Evolutionary conservation across 768 basidiomycete genomes (phyloP).

Genomic region (Trametes punicea): DNA sequence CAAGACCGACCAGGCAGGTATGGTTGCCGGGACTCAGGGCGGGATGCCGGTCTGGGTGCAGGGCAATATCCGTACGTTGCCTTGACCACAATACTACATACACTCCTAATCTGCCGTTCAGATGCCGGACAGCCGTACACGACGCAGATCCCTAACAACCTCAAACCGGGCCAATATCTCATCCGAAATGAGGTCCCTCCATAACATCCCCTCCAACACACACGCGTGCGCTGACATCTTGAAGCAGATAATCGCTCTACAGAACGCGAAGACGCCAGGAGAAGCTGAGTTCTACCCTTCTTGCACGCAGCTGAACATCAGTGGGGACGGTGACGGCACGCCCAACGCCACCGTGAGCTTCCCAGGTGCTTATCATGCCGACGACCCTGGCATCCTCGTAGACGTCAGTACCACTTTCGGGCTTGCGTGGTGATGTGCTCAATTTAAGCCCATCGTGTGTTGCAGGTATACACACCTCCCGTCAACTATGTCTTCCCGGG

Average conservation of each 20-base stretch:
- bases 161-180: constrained; percentile 69
- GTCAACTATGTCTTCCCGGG: constrained; percentile 20
- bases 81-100: background rate
- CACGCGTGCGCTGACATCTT: background rate
- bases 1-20: constrained; percentile 37
- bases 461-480: background rate
- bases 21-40: constrained; percentile 17
- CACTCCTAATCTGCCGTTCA: background rate
- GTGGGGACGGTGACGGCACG: constrained; percentile 49
- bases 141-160: constrained; percentile 25
- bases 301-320: constrained; percentile 53
- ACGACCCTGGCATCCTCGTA: constrained; percentile 66
- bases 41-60: background rate
- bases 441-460: too few species aligned
- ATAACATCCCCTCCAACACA: background rate
- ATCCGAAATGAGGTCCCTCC: constrained; percentile 64
- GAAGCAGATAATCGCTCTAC: constrained; percentile 34
- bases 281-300: constrained; percentile 79
- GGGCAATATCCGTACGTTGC: background rate
- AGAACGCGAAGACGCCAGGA: constrained; percentile 29
- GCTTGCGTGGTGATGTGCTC: too few species aligned
- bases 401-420: constrained; percentile 6
- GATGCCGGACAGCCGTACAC: background rate
- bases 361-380: constrained; percentile 70
- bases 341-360: constrained; percentile 52